phyloP scores from a whole-genome alignment of 2,329 filamentous ascomycete genomes.

The Penicillium sp. region DNA sequence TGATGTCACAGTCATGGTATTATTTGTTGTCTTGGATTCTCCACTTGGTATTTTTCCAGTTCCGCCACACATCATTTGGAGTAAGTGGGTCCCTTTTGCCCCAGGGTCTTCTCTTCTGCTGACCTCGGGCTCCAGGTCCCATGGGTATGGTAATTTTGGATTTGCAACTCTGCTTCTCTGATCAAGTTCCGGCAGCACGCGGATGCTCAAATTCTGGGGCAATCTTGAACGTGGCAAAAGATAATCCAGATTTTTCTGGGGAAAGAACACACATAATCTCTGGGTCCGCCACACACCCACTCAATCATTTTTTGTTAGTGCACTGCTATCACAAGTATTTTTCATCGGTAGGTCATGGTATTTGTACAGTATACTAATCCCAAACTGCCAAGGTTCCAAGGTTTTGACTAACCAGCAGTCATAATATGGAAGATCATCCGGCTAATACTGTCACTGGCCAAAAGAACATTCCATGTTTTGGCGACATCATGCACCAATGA shows the following conservation, averaged over 20 bases:
- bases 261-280: not conserved
- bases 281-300: not conserved
- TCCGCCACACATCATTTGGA: not conserved
- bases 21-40: not conserved
- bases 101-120: constrained; percentile 1
- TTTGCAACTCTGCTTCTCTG: not conserved
- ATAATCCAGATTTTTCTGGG: not conserved
- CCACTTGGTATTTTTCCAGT: not conserved
- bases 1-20: not conserved
- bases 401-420: too few species aligned
- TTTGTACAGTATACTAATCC: too few species aligned
- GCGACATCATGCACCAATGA: constrained; percentile 1
- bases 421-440: not conserved
- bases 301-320: not conserved
- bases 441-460: constrained; percentile 1
- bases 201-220: not conserved
- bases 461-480: not conserved
- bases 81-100: constrained; percentile 8
- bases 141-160: not conserved
- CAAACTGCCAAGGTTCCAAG: too few species aligned
- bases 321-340: not conserved
- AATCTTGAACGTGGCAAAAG: not conserved
- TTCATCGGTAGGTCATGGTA: not conserved
- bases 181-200: not conserved
- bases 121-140: not conserved